Evolutionary conservation across 2,329 filamentous ascomycete genomes (phyloP), one percentile per base, ranked within the genome.

Genomic region (Aureobasidium zeae): DNA sequence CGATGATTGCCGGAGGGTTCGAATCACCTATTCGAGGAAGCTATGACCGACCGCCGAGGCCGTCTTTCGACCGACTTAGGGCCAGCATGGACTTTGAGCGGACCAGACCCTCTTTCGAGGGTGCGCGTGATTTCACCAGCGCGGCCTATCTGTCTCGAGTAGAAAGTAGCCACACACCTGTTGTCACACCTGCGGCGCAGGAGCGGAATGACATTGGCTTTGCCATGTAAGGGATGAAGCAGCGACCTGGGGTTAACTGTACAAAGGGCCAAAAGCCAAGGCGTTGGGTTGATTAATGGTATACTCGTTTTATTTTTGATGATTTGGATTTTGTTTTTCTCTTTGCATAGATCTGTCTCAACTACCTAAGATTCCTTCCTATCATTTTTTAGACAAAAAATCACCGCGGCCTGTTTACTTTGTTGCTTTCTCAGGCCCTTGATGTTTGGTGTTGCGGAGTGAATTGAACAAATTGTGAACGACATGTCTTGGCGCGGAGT

Each of bases 101-200:
- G 74, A 87, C 53, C 75, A 83, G 9, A 89, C 84, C 61, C 5
- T 45, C 43, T 2, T 94, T 86, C 59, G 89, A 95, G 64, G 79
- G 78, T 26, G 91, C 81, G 61, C 83, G 79, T 55, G 91, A 96
- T 56, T 94, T 95, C 57, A 94, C 89, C 0, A 88, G 84, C 20
- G 88, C 88, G 11, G 86, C 86, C 26, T 79, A 89, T 59, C 67
- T 98, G 52, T 81, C 81, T 35, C 76, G 87, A 50, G 77, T 94
- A 52, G 91, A 95, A 67, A 60, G 56, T 33, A 59, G 55, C 20
- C 48, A 55, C n/a, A 36, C 43, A 24, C 39, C 39, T 19, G 39
- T 30, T 20, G 39, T 24, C 10, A 42, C 38, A 25, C 38, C 38
- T 24, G 38, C 19, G 7, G 37, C 29, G 20, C 16, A 24, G 15